A percentile compares a stretch with the other conserved stretches of the same genome.
Conservation (phyloP, 2,329 filamentous ascomycete species). For the Alternaria tenuissima region DNA sequence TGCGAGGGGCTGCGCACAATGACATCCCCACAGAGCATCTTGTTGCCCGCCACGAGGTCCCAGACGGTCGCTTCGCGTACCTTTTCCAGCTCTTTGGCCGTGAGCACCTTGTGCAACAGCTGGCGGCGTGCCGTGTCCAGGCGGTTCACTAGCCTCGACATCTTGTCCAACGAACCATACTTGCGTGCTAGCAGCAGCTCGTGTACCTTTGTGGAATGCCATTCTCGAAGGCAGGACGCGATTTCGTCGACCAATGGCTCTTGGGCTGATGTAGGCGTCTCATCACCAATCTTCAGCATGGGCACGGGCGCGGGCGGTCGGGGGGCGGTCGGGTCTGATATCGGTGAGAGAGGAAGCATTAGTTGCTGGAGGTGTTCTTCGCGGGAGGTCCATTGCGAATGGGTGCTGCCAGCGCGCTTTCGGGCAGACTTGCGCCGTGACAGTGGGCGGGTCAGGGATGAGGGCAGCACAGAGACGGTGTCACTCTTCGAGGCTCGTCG, state of each 20-base stretch:
- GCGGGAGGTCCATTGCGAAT: constrained; percentile 51
- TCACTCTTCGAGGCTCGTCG: constrained; percentile 38
- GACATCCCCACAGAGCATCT: constrained; percentile 89
- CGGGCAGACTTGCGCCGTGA: constrained; percentile 41
- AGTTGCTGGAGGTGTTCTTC: constrained; percentile 51
- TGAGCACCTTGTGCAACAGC: constrained; percentile 92
- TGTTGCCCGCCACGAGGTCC: constrained; percentile 94
- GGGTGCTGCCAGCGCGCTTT: constrained; percentile 46
- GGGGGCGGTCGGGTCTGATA: constrained; percentile 68
- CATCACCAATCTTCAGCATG: constrained; percentile 97
- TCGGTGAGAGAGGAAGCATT: constrained; percentile 50
- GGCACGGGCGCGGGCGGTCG: constrained; percentile 92
- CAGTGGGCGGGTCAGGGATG: constrained; percentile 36
- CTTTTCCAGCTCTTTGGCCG: constrained; percentile 79
- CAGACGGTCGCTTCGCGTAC: constrained; percentile 92
- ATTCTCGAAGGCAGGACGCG: constrained; percentile 93
- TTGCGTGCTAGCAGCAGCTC: constrained; percentile 84
- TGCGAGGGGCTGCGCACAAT: constrained; percentile 90
- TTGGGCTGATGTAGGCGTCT: constrained; percentile 86
- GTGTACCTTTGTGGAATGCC: constrained; percentile 97
- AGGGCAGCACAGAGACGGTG: constrained; percentile 33
- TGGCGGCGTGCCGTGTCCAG: constrained; percentile 87
- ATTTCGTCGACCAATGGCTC: constrained; percentile 98
- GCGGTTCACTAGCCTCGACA: constrained; percentile 81
- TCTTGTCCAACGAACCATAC: constrained; percentile 81